Conservation (phyloP, 768 basidiomycete species). For the Mycena olivaceomarginata region DNA sequence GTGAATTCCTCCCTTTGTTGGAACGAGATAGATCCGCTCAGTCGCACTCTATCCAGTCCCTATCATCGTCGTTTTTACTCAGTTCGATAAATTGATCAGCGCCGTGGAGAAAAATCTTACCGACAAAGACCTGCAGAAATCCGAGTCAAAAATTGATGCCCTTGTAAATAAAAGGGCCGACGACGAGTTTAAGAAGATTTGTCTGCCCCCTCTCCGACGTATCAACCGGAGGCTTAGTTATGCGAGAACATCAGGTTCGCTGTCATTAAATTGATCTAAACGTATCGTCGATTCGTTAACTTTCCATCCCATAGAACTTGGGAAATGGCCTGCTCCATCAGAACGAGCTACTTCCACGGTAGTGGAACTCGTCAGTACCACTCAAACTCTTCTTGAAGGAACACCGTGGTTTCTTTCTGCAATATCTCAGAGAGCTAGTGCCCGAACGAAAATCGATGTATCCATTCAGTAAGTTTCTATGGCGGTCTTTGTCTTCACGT, state of each 20-base stretch:
- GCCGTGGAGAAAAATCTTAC: no score
- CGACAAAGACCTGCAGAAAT: background rate
- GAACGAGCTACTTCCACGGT: background rate
- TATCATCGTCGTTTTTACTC: no score
- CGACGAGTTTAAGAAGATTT: constrained; percentile 3
- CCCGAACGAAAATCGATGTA: no score
- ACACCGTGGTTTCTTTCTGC: no score
- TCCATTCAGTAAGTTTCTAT: no score
- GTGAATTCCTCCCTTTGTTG: background rate
- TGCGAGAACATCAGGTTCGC: constrained; percentile 2
- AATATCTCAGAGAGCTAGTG: no score
- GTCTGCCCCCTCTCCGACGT: background rate
- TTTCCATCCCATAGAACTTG: background rate
- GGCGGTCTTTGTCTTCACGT: no score
- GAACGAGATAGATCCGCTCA: background rate
- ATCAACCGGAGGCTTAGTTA: background rate
- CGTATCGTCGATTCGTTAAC: background rate
- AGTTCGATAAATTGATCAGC: no score
- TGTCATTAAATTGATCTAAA: background rate
- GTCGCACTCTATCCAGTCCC: no score
- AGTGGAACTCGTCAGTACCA: background rate
- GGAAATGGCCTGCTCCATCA: background rate
- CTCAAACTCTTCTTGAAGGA: no score
- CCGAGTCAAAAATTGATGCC: background rate
- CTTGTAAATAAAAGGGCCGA: background rate